phyloP scores from a whole-genome alignment of 2,329 filamentous ascomycete species.

The Helotiales sp. region DNA sequence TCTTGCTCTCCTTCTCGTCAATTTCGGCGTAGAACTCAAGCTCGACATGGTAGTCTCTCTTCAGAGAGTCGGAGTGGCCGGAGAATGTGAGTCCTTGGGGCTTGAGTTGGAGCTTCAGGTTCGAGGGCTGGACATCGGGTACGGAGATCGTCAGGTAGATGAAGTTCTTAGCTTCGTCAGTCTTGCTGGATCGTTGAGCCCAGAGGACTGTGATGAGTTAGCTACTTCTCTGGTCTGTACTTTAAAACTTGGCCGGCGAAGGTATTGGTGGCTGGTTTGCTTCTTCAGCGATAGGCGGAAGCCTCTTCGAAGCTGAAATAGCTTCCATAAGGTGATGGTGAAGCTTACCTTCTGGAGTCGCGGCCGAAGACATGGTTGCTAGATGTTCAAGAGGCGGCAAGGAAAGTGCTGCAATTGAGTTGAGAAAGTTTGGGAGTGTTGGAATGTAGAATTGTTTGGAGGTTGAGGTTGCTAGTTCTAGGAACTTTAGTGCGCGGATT shows the following conservation, averaged over 20 bases:
- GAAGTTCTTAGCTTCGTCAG: constrained; percentile 85
- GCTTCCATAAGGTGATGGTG: not conserved
- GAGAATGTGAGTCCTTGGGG: constrained; percentile 76
- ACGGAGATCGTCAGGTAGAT: constrained; percentile 91
- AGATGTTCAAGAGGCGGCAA: constrained; percentile 10
- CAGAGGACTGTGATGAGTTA: constrained; percentile 71
- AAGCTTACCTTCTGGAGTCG: constrained; percentile 34
- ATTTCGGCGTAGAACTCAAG: constrained; percentile 91
- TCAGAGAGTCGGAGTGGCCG: constrained; percentile 80
- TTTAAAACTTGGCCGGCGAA: not conserved
- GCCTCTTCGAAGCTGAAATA: constrained; percentile 7
- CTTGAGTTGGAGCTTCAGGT: constrained; percentile 82
- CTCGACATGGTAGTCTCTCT: constrained; percentile 81
- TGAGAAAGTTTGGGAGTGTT: not conserved
- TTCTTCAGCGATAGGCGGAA: constrained; percentile 8
- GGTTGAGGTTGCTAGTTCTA: not conserved
- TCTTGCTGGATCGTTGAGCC: constrained; percentile 89
- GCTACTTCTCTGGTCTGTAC: constrained; percentile 4
- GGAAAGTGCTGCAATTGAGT: constrained; percentile 5
- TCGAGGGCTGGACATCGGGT: constrained; percentile 74
- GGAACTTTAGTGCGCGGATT: constrained; percentile 3
- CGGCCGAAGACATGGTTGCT: constrained; percentile 27
- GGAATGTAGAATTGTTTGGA: constrained; percentile 2
- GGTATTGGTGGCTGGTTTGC: constrained; percentile 6
- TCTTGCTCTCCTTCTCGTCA: constrained; percentile 79